Base-by-base conservation (phyloP, 1,284 basidiomycete species). In the Microbotryum lychnidis-dioicae region DNA sequence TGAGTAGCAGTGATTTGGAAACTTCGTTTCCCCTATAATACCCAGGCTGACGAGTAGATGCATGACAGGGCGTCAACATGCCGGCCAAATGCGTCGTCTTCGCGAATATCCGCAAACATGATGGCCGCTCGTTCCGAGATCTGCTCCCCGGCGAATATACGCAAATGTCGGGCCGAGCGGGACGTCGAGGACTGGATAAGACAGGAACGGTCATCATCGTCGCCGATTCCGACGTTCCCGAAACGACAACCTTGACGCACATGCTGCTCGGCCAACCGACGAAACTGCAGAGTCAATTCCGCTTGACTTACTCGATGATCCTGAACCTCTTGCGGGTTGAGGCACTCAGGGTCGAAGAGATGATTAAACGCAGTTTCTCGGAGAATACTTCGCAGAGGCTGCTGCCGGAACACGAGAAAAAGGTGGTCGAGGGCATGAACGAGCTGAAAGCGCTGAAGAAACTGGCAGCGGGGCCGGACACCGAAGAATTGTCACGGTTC, bases 241-340 rank as follows among this genome's bases (percentile, higher is more conserved):
- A 94, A 91, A 83, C 85, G 79, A 77, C 78, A 9, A 83, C 82
- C 1, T 77, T 98, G 53, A 82, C 83, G 55, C 86, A 83, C 47
- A 97, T 97, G 93, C 91, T 99, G 74, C 84, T 97, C 20, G 96
- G 96, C 18, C 84, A 80, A 56, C 90, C 96, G 1, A 87, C 86
- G 56, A 92, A 93, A 74, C 81, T 99, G n/a, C 83, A 86, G 54
- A 97, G 93, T 2, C 96, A 98, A 74, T 99, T 99, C 81, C 82
- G 96, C 55, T 80, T 99, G 66, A 99, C 96, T 1, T 99, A 98
- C 78, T 97, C 97, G 75, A 98, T 99, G 96, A 97, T 99, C 64
- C 79, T 99, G 63, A 99, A 99, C 74, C 77, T 99, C 49, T 81
- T 99, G 20, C 86, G 96, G 33, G 94, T 98, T 9, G 96, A 99